phyloP scores from a whole-genome alignment of 2,329 filamentous ascomycete genomes.

The Ciborinia camelliae region DNA sequence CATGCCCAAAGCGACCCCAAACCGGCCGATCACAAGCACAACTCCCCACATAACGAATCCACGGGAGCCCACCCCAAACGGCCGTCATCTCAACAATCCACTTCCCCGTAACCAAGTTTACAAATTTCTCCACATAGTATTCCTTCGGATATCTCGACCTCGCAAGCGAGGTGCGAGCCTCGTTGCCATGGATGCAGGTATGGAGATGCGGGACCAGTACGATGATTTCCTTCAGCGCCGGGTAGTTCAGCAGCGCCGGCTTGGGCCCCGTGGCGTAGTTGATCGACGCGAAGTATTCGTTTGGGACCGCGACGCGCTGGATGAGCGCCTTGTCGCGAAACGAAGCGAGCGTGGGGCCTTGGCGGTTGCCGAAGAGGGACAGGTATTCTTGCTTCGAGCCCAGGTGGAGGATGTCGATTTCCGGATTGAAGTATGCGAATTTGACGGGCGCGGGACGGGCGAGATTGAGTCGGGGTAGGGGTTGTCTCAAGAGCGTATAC shows the following conservation, averaged over 20 bases:
- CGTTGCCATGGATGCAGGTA: not conserved
- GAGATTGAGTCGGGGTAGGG: not conserved
- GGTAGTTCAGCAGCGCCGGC: not conserved
- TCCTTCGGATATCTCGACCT: not conserved
- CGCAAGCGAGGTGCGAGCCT: fast-evolving
- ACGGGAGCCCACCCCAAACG: not conserved
- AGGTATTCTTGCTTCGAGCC: fast-evolving
- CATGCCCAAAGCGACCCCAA: not conserved
- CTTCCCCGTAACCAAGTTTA: not conserved
- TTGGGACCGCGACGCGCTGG: not conserved
- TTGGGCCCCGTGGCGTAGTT: not conserved
- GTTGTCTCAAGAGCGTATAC: not conserved
- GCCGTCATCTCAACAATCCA: not conserved
- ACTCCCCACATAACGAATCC: not conserved
- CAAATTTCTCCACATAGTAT: not conserved
- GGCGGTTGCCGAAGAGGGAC: fast-evolving
- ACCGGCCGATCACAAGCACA: not conserved
- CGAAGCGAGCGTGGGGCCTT: not conserved
- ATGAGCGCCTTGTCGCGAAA: not conserved
- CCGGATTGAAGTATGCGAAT: not conserved
- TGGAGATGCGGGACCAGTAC: not conserved
- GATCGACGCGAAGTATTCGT: not conserved
- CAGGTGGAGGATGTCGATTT: not conserved
- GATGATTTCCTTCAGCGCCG: not conserved
- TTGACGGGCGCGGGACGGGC: fast-evolving